A percentile compares a stretch with the other conserved stretches of the same genome.
Conservation (phyloP, 2,329 filamentous ascomycete species). For the Aureobasidium musti region DNA sequence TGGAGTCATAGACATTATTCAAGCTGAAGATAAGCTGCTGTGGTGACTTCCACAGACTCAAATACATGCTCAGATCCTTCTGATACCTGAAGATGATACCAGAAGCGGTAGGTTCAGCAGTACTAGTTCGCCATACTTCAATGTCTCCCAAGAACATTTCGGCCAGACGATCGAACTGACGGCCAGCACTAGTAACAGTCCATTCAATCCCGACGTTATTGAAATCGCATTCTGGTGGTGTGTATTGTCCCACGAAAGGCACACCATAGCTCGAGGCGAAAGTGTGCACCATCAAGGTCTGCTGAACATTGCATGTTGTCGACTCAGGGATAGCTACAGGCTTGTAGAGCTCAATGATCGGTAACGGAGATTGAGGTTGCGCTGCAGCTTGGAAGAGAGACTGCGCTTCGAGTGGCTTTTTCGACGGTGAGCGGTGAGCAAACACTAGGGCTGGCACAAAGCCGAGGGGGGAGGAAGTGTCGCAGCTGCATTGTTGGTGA, state of each 20-base stretch:
- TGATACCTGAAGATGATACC: conserved; percentile 76
- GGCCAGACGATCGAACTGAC: conserved; percentile 75
- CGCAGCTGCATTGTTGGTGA: neutral
- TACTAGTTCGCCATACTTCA: conserved; percentile 82
- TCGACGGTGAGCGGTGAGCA: conserved; percentile 6
- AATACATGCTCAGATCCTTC: conserved; percentile 75
- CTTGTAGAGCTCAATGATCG: conserved; percentile 69
- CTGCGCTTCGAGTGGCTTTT: conserved; percentile 1
- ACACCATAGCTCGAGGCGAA: conserved; percentile 73
- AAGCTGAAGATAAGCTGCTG: conserved; percentile 81
- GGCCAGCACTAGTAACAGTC: conserved; percentile 68
- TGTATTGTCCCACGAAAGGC: conserved; percentile 71
- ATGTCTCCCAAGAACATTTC: conserved; percentile 74
- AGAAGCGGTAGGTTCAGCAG: conserved; percentile 69
- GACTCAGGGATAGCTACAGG: conserved; percentile 53
- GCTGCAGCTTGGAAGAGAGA: conserved; percentile 25
- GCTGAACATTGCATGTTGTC: conserved; percentile 45
- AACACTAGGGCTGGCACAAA: neutral
- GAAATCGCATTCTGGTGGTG: conserved; percentile 68
- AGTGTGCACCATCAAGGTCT: conserved; percentile 67
- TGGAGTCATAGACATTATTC: conserved; percentile 68
- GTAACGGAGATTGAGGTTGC: conserved; percentile 46
- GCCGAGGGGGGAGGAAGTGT: neutral
- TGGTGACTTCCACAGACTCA: conserved; percentile 65
- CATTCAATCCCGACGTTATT: conserved; percentile 75